A percentile compares a stretch with the other conserved stretches of the same genome.
Conservation (phyloP, 108 stramenopile genomes). For the Aurantiochytrium sp. region DNA sequence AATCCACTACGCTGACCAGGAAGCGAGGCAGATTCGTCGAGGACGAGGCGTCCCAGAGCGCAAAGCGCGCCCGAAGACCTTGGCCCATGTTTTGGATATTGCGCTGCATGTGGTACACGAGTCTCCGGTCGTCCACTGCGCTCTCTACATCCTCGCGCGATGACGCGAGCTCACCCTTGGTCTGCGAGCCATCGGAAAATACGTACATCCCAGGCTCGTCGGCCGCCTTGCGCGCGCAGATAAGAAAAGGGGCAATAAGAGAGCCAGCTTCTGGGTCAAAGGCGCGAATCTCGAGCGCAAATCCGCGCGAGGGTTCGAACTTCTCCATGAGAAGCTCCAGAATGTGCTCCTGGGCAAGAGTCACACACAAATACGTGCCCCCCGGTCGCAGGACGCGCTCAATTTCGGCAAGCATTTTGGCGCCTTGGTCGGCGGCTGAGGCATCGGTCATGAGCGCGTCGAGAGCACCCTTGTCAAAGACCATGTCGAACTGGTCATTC, state of each 20-base stretch:
- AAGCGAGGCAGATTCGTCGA: not conserved
- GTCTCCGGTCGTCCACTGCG: not conserved
- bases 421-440: not conserved
- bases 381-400: constrained; percentile 33
- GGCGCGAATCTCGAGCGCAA: not conserved
- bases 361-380: constrained; percentile 28
- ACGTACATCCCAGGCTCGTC: not conserved
- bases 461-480: constrained; percentile 41
- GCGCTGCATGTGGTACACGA: constrained; percentile 3
- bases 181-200: not conserved
- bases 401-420: constrained; percentile 21
- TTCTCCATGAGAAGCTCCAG: not conserved
- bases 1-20: not conserved
- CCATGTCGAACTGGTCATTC: constrained; percentile 22
- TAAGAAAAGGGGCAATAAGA: not conserved
- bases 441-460: constrained; percentile 29
- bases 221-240: not conserved
- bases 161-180: not conserved
- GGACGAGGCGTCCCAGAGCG: not conserved
- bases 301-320: not conserved
- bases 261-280: not conserved
- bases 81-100: not conserved
- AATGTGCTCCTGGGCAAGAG: constrained; percentile 13
- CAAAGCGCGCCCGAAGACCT: not conserved
- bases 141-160: not conserved